Percentiles rank a stretch among this genome's conserved stretches.
These are phyloP conservation scores for Ganoderma lucidum DNA, from an alignment of 1,284 basidiomycete genomes.

Conservation along the genomic window DNA sequence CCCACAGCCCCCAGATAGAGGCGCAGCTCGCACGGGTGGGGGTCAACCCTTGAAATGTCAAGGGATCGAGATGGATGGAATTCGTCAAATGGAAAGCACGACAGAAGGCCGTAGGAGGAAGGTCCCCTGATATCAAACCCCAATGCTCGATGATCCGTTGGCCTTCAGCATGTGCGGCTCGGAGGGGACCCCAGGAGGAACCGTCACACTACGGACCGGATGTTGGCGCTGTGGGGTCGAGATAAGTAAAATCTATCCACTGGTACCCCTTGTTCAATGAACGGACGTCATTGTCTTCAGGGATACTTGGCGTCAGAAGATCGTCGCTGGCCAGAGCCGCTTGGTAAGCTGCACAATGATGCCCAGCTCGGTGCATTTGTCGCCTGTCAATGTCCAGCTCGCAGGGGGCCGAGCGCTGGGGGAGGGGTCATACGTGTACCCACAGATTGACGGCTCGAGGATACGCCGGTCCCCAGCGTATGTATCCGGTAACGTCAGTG, in stretches of 20 bases:
- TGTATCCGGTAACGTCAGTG: background rate
- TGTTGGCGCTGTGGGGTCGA: background rate
- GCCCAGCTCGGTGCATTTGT: background rate
- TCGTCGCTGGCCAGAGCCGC: background rate
- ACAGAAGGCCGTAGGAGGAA: slow-evolving; percentile 3
- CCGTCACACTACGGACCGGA: background rate
- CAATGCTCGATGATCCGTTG: slow-evolving; percentile 1
- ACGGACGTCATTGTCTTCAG: slow-evolving; percentile 1
- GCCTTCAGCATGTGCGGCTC: slow-evolving; percentile 1
- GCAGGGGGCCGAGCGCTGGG: background rate
- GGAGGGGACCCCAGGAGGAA: background rate
- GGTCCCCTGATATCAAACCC: slow-evolving; percentile 10
- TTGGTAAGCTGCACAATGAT: background rate
- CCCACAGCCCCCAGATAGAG: slow-evolving; percentile 16
- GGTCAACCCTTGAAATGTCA: background rate
- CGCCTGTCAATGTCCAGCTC: background rate
- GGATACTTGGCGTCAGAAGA: slow-evolving; percentile 2
- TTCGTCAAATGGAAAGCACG: slow-evolving; percentile 12
- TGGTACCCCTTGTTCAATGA: background rate
- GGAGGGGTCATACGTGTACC: background rate
- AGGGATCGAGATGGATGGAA: slow-evolving; percentile 15
- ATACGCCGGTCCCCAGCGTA: background rate
- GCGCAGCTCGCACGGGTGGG: slow-evolving; percentile 18
- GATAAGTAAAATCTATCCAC: background rate
- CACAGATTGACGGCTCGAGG: slow-evolving; percentile 5